These are phyloP conservation scores for Eremochloa ophiuroides DNA, from an alignment of 176 grass and related monocot species.

Conservation along the genomic window DNA sequence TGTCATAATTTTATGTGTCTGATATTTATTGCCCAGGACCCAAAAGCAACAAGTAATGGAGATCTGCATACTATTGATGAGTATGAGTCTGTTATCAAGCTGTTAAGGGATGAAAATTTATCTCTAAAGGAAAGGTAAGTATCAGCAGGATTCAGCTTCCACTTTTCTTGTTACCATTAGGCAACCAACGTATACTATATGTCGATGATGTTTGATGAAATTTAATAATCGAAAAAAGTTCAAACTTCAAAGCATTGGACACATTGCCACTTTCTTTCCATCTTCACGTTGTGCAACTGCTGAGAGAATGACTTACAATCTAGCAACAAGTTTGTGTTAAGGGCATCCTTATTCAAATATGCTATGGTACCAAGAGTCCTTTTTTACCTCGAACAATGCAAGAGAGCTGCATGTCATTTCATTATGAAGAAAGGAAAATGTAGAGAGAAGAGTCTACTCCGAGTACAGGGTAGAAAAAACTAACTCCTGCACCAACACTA, in stretches of 20 bases:
- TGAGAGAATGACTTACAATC: background rate
- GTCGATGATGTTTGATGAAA: background rate
- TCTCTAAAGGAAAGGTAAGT: slow-evolving; percentile 77
- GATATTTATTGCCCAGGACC: slow-evolving; percentile 39
- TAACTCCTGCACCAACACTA: background rate
- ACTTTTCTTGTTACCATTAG: slow-evolving; percentile 2
- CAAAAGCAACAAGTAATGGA: slow-evolving; percentile 25
- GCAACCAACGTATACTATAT: background rate
- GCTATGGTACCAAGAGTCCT: background rate
- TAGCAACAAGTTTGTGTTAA: slow-evolving; percentile 5
- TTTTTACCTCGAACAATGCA: background rate
- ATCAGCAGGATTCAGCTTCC: slow-evolving; percentile 1
- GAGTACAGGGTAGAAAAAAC: background rate
- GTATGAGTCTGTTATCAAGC: slow-evolving; percentile 38
- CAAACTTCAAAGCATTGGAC: background rate
- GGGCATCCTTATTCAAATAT: background rate
- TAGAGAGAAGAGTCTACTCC: background rate
- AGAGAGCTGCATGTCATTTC: background rate
- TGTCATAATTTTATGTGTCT: background rate
- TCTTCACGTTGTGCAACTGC: background rate
- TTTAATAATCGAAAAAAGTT: background rate
- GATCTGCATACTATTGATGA: slow-evolving; percentile 14
- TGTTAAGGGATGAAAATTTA: slow-evolving; percentile 74
- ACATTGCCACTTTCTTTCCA: background rate
- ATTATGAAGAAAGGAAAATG: background rate